Evolutionary conservation across 495 filamentous ascomycete species (phyloP).

Genomic region (Parachaetomium inaequale): DNA sequence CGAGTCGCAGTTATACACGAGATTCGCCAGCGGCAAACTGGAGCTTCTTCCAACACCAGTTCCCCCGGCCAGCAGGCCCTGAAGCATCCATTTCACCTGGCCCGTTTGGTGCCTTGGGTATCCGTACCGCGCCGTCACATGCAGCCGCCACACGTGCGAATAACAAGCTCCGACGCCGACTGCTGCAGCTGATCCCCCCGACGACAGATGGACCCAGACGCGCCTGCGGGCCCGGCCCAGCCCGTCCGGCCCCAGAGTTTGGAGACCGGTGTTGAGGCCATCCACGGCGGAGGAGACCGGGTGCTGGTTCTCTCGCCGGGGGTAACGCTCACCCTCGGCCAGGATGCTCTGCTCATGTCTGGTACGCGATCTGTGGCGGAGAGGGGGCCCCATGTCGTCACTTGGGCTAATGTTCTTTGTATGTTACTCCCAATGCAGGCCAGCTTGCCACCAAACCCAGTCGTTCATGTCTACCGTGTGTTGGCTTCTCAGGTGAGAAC

Average conservation of each 20-base stretch:
- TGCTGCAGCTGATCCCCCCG: not conserved
- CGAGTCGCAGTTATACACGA: not conserved
- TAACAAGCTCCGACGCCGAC: not conserved
- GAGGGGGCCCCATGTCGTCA: not conserved
- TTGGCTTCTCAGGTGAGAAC: slow-evolving; percentile 21
- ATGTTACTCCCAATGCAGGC: slow-evolving; percentile 11
- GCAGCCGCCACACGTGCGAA: not conserved
- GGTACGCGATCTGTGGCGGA: slow-evolving; percentile 11
- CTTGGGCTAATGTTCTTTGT: not conserved
- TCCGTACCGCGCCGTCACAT: slow-evolving; percentile 3
- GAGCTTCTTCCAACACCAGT: not conserved
- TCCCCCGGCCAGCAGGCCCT: not conserved
- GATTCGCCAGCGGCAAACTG: not conserved
- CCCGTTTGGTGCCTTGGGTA: not conserved
- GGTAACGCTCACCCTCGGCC: slow-evolving; percentile 26
- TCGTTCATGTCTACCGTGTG: slow-evolving; percentile 22
- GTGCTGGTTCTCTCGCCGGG: slow-evolving; percentile 29
- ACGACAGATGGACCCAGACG: slow-evolving; percentile 14
- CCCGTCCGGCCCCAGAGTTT: not conserved
- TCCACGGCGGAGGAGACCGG: not conserved
- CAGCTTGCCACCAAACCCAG: slow-evolving; percentile 20
- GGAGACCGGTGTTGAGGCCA: not conserved
- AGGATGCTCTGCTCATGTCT: slow-evolving; percentile 23
- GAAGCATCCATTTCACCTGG: not conserved
- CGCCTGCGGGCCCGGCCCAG: slow-evolving; percentile 10